phyloP scores from a whole-genome alignment of 1,284 basidiomycete genomes.

The Irpex sp. region DNA sequence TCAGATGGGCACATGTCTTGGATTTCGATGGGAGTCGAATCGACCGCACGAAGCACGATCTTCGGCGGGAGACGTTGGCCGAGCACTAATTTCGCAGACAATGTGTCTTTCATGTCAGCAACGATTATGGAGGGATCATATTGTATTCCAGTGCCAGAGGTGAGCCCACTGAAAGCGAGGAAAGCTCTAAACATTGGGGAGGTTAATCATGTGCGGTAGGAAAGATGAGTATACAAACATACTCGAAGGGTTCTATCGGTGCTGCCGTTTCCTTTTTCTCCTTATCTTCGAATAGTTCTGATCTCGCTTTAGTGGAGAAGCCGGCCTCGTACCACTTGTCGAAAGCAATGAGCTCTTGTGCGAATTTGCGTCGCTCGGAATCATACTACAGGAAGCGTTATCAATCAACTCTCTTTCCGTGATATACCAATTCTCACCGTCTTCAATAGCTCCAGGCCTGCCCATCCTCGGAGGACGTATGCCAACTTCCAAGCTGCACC shows the following conservation, averaged over 20 bases:
- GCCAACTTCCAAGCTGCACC: slow-evolving; percentile 6
- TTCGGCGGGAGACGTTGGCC: slow-evolving; percentile 1
- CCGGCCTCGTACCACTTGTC: slow-evolving; percentile 71
- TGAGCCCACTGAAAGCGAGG: slow-evolving; percentile 2
- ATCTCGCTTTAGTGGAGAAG: slow-evolving; percentile 72
- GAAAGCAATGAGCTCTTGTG: slow-evolving; percentile 76
- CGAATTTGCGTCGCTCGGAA: slow-evolving; percentile 66
- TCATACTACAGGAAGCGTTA: slow-evolving; percentile 49
- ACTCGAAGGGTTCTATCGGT: slow-evolving; percentile 62
- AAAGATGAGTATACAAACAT: slow-evolving; percentile 14
- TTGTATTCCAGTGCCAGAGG: neutral
- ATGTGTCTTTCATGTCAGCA: neutral
- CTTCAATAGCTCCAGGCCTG: slow-evolving; percentile 59
- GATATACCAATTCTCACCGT: slow-evolving; percentile 46
- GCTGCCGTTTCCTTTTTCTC: slow-evolving; percentile 49
- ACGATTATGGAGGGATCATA: neutral
- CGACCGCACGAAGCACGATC: neutral
- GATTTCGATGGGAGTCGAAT: slow-evolving; percentile 1
- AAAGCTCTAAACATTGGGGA: neutral
- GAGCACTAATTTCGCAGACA: neutral
- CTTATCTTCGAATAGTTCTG: slow-evolving; percentile 30
- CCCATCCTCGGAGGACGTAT: slow-evolving; percentile 60
- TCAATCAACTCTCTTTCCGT: neutral
- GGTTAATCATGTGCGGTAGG: neutral
- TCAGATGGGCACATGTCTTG: slow-evolving; percentile 12